Base-by-base conservation (phyloP, 257 asterid species). In the Solanum ossicruentum region DNA sequence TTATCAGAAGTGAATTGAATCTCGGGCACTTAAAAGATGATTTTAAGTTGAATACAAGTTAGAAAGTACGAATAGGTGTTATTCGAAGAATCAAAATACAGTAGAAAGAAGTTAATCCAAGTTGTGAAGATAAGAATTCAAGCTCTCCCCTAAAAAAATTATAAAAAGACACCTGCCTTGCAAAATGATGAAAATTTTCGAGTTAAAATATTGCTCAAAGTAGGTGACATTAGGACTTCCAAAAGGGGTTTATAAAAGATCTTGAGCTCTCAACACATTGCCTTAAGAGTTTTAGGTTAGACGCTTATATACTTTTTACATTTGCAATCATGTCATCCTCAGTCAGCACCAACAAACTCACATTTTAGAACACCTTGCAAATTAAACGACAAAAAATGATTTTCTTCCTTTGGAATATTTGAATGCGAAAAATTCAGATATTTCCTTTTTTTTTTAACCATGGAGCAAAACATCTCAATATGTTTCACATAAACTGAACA, bases 71-170 rank as follows among this genome's bases (percentile, higher is more conserved):
- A 52, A 55, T 17, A 70, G 81, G 54, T 73, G 80, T 26, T 78
- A 79, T 65, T 10, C 32, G 67, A 84, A 57, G 82, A 71, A 81
- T 73, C 73, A 69, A 66, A 80, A 75, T 81, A 85, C 85, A 45
- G 36, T n/a, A 75, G 16, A 66, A 70, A 66, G 17, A 84, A 82
- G 39, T 18, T 23, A 65, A 63, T 61, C 60, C 43, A 60, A 23
- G 28, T 43, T 72, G 51, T 8, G 36, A 72, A 43, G 17, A 70
- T 39, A 43, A 72, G 36, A 72, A 73, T 47, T 73, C 58, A 73
- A 9, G 20, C 81, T 36, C 81, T 47, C 7, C n/a, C 81, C n/a
- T 47, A 15, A 73, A 26, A 26, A 47, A n/a, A 73, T 45, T 15
- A 45, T 43, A 16, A 47, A 36, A 47, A 20, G 58, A 21, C 57